Evolutionary conservation across 768 basidiomycete species (phyloP), one percentile per base, ranked within the genome.

Genomic region (Phaeotremella fagi): DNA sequence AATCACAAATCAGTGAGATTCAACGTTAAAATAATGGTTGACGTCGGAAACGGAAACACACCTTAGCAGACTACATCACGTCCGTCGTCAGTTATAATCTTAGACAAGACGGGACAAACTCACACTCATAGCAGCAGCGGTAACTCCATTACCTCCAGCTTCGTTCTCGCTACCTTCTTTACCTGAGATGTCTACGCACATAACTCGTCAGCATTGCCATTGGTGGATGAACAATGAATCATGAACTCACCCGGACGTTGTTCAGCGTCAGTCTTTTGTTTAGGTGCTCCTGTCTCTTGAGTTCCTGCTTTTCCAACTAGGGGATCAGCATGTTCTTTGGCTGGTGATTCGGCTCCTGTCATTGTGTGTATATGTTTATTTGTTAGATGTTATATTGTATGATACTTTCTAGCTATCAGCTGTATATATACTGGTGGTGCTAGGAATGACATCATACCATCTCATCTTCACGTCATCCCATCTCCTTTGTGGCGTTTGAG

Each of bases 191-290:
- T 48, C 47, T 4, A 15, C 20, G 26, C 27, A 5, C n/a, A n/a
- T n/a, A n/a, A n/a, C 11, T 27, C 20, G 25, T 24, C 38, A 23
- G 20, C n/a, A 48, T 4, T 44, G 24, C 9, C 18, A 5, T 43
- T 24, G n/a, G 15, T 37, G 25, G 24, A n/a, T 36, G 29, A 50
- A 37, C 7, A 22, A 14, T 12, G 26, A 33, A 36, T 1, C 35
- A 12, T 14, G 18, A 31, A 59, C 57, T 23, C 59, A 60, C 59
- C 54, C 52, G 54, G 54, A 50, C 59, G 27, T 35, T 60, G 59
- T 46, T 60, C 46, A 48, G 59, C 59, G 24, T 56, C 55, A 25
- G 50, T 60, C 43, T 52, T 41, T 41, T 60, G 59, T 18, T 37
- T 50, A 12, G 38, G n/a, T 20, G 48, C 50, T 23, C 22, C 44